These are phyloP conservation scores for Umbelopsis vinacea DNA, from an alignment of 192 early-diverging fungal genomes.

Conservation along the genomic window DNA sequence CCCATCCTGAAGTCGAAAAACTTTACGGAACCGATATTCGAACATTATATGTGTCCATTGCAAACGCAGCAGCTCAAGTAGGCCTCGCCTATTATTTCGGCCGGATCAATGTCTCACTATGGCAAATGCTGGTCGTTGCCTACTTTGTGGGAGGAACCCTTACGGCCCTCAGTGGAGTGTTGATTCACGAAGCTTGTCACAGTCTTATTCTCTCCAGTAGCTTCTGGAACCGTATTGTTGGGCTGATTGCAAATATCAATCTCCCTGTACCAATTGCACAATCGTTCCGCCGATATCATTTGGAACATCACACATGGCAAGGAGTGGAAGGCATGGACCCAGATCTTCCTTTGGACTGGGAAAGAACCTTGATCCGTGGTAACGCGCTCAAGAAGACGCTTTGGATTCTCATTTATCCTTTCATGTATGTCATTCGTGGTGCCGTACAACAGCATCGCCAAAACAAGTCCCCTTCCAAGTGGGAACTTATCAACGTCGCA, in stretches of 20 bases:
- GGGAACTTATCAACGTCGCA: conserved; percentile 81
- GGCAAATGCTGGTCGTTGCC: conserved; percentile 67
- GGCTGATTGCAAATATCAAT: conserved; percentile 84
- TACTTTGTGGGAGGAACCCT: conserved; percentile 86
- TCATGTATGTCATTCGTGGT: conserved; percentile 85
- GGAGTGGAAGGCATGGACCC: conserved; percentile 93
- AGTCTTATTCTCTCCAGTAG: conserved; percentile 75
- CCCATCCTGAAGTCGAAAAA: conserved; percentile 86
- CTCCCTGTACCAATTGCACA: conserved; percentile 80
- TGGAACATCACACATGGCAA: conserved; percentile 98
- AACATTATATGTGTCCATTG: conserved; percentile 75
- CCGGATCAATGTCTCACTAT: conserved; percentile 60
- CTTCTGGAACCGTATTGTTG: conserved; percentile 81
- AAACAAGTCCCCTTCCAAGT: conserved; percentile 68
- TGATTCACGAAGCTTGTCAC: conserved; percentile 95
- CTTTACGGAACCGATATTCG: conserved; percentile 84
- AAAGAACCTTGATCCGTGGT: conserved; percentile 76
- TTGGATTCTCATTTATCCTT: conserved; percentile 84
- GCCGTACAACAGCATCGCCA: conserved; percentile 54
- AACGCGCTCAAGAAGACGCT: conserved; percentile 71
- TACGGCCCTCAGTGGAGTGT: conserved; percentile 78
- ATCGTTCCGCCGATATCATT: conserved; percentile 86
- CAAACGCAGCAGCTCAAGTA: conserved; percentile 72
- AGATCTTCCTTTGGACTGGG: conserved; percentile 89
- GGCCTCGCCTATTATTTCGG: conserved; percentile 82